phyloP scores from a whole-genome alignment of 2,329 filamentous ascomycete species.

The Calonectria naviculata region DNA sequence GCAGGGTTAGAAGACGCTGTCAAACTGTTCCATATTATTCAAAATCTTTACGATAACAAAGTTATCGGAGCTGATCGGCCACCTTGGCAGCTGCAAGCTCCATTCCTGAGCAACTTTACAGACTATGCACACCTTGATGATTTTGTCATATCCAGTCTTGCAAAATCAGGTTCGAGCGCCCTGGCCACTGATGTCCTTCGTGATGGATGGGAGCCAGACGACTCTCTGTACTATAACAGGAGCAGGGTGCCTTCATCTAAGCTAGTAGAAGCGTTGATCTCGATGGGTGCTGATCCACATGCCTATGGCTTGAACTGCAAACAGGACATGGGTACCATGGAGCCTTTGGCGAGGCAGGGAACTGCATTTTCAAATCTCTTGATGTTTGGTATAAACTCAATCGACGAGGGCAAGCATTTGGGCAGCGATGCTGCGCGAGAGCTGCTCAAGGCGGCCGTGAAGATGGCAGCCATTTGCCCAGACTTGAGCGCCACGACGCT shows the following conservation, averaged over 20 bases:
- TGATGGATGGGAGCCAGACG: not conserved
- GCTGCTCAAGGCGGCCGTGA: not conserved
- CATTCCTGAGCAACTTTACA: not conserved
- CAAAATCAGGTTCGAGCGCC: not conserved
- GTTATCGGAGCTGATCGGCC: not conserved
- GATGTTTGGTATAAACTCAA: not conserved
- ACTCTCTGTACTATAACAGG: not conserved
- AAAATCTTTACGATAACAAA: not conserved
- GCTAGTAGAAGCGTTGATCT: conserved; percentile 4
- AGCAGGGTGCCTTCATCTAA: not conserved
- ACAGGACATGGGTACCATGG: not conserved
- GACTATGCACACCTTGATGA: not conserved
- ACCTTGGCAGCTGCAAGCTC: not conserved
- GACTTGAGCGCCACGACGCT: conserved; percentile 5
- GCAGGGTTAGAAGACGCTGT: not conserved
- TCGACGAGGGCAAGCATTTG: not conserved
- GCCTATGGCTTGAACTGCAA: not conserved
- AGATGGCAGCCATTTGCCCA: conserved; percentile 8
- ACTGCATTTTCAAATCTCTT: conserved; percentile 12
- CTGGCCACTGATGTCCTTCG: conserved; percentile 8
- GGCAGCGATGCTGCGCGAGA: not conserved
- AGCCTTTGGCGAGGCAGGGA: not conserved
- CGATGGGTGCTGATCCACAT: conserved; percentile 14
- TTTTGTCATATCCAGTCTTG: conserved; percentile 12
- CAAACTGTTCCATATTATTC: not conserved